Conservation (phyloP, 2,329 filamentous ascomycete genomes). For the Zasmidium angulare region DNA sequence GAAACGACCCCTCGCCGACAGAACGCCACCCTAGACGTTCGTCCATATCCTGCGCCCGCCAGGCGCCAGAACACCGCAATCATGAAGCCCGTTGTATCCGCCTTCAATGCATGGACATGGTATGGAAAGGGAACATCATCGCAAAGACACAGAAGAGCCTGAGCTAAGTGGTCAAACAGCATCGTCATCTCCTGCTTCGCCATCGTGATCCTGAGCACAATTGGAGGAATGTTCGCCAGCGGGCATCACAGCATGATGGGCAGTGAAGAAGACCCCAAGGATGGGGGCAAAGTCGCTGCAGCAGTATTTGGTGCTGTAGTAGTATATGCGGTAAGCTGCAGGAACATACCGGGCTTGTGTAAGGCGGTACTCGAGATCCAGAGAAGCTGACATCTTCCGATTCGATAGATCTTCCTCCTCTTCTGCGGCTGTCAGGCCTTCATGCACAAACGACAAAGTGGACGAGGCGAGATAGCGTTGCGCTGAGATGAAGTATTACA, state of each 20-base stretch:
- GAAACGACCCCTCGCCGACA: not conserved
- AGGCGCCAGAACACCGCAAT: conserved; percentile 38
- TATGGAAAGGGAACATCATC: conserved; percentile 45
- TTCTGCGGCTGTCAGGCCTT: conserved; percentile 90
- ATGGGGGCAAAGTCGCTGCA: conserved; percentile 74
- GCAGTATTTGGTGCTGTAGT: conserved; percentile 86
- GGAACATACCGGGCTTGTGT: not conserved
- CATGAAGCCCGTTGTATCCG: conserved; percentile 94
- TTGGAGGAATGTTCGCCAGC: conserved; percentile 69
- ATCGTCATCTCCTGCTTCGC: conserved; percentile 66
- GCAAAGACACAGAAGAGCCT: not conserved
- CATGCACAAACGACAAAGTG: conserved; percentile 76
- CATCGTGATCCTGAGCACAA: conserved; percentile 63
- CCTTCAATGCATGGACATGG: conserved; percentile 95
- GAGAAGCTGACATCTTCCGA: not conserved
- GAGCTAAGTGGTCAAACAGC: conserved; percentile 49
- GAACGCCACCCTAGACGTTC: not conserved
- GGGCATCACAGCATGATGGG: conserved; percentile 85
- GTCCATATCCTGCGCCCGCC: conserved; percentile 1
- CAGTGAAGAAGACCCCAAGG: conserved; percentile 58
- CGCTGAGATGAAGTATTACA: conserved; percentile 37
- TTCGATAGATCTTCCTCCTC: conserved; percentile 73
- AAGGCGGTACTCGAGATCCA: conserved; percentile 1
- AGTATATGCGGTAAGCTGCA: conserved; percentile 77
- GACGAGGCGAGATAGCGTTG: conserved; percentile 80